Base-by-base conservation (phyloP, 2,329 filamentous ascomycete genomes). In the Raffaelea albimanens region DNA sequence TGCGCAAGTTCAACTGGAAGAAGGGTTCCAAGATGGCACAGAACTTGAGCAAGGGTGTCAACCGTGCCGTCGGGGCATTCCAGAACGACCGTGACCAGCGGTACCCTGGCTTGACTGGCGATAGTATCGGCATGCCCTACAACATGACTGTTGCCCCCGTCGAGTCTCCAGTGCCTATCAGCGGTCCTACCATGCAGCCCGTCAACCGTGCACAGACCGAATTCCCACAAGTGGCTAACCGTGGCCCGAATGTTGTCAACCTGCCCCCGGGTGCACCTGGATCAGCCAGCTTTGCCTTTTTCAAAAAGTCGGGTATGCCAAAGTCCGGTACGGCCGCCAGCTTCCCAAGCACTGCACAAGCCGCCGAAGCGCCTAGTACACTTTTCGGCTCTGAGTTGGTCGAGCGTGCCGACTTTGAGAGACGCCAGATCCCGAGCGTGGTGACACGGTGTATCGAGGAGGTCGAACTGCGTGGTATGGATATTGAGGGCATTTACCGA, bases 1-100 rank as follows among this genome's bases (percentile, higher is more conserved):
- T 85, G 46, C 95, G 89, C 70, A 97, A 96, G 64, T 96, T 96
- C 68, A 95, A 95, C 68, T 97, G 93, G 90, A 95, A 96, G 75
- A 95, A 94, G 71, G 89, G 89, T 36, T 87, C 87, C 36, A 91
- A 95, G 67, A 90, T 97, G 57, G 90, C 90, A 23, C 95, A 96
- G 65, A 91, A 90, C 60, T 86, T 97, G 45, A 85, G 86, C 52
- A 96, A 96, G 70, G 89, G 90, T 45, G 82, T 97, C 63, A 95
- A 95, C 65, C 87, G 89, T 47, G 90, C 90, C 5, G 94, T 96
- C 50, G 84, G 83, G 44, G 84, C 83, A 46, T 82, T 76, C 72
- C 77, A 75, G 61, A 74, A 67, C 61, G 79, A 66, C 58, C 58
- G 59, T 59, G 78, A 83, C 56, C 66, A n/a, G 69, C 52, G 64